Evolutionary conservation across 2,329 filamentous ascomycete genomes (phyloP).

Genomic region (Cercospora sesami): DNA sequence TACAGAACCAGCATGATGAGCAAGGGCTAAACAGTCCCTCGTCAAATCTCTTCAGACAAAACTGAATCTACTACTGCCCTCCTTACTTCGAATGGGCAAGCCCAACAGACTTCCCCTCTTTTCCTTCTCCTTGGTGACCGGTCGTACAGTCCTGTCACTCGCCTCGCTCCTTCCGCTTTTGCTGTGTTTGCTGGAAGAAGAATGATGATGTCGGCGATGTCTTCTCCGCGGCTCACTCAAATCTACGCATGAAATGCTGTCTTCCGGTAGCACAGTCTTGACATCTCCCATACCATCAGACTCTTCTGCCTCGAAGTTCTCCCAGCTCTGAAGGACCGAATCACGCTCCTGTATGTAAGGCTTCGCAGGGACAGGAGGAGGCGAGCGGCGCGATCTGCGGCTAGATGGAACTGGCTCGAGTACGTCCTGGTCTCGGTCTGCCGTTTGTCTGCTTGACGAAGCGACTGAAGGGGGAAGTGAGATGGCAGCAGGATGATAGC

Average conservation of each 20-base stretch:
- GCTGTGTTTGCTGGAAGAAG: conserved; percentile 21
- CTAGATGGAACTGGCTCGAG: not conserved
- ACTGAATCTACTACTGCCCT: conserved; percentile 27
- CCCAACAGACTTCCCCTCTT: conserved; percentile 13
- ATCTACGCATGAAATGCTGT: conserved; percentile 49
- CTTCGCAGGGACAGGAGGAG: conserved; percentile 13
- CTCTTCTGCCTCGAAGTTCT: conserved; percentile 32
- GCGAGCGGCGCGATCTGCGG: conserved; percentile 6
- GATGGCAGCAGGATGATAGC: conserved; percentile 32
- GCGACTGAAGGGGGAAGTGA: conserved; percentile 25
- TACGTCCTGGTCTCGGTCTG: not conserved
- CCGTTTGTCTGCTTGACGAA: conserved; percentile 6
- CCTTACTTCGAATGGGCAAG: conserved; percentile 37
- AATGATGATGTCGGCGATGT: conserved; percentile 17
- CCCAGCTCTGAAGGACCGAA: conserved; percentile 21
- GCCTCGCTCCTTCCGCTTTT: conserved; percentile 25
- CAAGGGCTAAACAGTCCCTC: not conserved
- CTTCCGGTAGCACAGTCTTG: conserved; percentile 50
- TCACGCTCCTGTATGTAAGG: conserved; percentile 19
- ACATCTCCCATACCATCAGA: conserved; percentile 44
- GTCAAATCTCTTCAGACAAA: conserved; percentile 6
- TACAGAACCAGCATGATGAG: not conserved
- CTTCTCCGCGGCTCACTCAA: conserved; percentile 14
- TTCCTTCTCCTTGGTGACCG: conserved; percentile 25
- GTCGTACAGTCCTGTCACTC: conserved; percentile 33